Percentiles rank a stretch among this genome's conserved stretches.
phyloP scores from a whole-genome alignment of 176 grass and related monocot genomes.

The Ensete glaucum region DNA sequence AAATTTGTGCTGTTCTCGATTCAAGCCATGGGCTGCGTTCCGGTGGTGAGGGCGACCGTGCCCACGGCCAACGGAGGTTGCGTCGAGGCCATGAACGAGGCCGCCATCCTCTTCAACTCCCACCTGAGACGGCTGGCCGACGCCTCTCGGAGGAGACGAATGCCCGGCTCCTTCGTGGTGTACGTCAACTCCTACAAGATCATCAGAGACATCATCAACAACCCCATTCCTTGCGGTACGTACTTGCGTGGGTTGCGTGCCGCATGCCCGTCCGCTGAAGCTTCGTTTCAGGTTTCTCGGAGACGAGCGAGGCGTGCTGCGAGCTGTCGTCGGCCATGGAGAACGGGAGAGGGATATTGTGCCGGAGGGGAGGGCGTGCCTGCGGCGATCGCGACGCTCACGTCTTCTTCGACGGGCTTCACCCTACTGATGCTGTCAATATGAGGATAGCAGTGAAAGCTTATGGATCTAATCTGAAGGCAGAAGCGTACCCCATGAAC shows the following conservation, averaged over 20 bases:
- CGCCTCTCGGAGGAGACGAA: background rate
- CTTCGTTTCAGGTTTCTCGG: slow-evolving; percentile 13
- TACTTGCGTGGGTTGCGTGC: background rate
- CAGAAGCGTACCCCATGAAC: slow-evolving; percentile 45
- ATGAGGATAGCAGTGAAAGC: slow-evolving; percentile 34
- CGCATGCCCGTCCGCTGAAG: too few relatives aligned
- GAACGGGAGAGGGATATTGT: slow-evolving; percentile 28
- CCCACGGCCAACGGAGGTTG: slow-evolving; percentile 21
- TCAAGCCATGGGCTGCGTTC: slow-evolving; percentile 50
- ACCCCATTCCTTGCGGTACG: slow-evolving; percentile 28
- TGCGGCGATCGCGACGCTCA: slow-evolving; percentile 40
- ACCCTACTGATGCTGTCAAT: slow-evolving; percentile 57
- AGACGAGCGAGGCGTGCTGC: slow-evolving; percentile 40
- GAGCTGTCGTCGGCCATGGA: slow-evolving; percentile 12
- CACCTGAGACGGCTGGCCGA: slow-evolving; percentile 23
- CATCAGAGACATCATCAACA: slow-evolving; percentile 31
- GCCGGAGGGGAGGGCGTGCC: slow-evolving; percentile 26
- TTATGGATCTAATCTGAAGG: slow-evolving; percentile 22
- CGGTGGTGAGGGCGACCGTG: slow-evolving; percentile 30
- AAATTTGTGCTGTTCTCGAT: slow-evolving; percentile 62
- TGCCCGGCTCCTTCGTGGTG: slow-evolving; percentile 35
- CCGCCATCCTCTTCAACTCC: slow-evolving; percentile 43
- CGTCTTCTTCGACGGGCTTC: slow-evolving; percentile 63
- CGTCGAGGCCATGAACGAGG: slow-evolving; percentile 38
- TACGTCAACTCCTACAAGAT: slow-evolving; percentile 44